Evolutionary conservation across 352 stramenopile species (phyloP).

Genomic region (Phytophthora palmivora): DNA sequence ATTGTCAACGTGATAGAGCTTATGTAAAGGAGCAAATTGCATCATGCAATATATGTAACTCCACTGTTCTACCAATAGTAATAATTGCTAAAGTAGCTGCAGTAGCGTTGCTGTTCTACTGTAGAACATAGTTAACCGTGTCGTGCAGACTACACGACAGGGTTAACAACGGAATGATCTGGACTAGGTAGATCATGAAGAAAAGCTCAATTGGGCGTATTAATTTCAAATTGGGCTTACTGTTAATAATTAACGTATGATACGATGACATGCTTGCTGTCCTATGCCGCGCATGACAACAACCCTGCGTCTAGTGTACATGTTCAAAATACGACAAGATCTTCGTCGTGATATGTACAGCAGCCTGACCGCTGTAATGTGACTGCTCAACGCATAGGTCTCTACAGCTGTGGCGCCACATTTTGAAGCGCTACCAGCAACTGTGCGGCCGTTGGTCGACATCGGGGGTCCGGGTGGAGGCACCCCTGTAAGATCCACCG

Average conservation of each 20-base stretch:
- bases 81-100: no score
- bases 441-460: conserved; percentile 66
- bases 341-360: conserved; percentile 50
- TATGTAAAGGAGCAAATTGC: no score
- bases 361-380: conserved; percentile 34
- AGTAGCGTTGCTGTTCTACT: no score
- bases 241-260: conserved; percentile 48
- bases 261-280: conserved; percentile 32
- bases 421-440: conserved; percentile 64
- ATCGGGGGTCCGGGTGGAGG: conserved; percentile 69
- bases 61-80: no score
- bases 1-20: no score
- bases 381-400: conserved; percentile 34
- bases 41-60: no score
- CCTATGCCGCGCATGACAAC: conserved; percentile 17
- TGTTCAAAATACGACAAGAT: conserved; percentile 49
- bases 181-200: no score
- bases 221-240: no score
- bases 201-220: no score
- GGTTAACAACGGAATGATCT: no score
- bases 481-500: conserved; percentile 76
- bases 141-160: no score
- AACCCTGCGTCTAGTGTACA: conserved; percentile 62
- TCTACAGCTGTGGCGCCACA: conserved; percentile 40
- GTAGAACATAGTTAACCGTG: no score